Evolutionary conservation across 2,329 filamentous ascomycete genomes (phyloP).

Genomic region (Acrocalymma vagum): DNA sequence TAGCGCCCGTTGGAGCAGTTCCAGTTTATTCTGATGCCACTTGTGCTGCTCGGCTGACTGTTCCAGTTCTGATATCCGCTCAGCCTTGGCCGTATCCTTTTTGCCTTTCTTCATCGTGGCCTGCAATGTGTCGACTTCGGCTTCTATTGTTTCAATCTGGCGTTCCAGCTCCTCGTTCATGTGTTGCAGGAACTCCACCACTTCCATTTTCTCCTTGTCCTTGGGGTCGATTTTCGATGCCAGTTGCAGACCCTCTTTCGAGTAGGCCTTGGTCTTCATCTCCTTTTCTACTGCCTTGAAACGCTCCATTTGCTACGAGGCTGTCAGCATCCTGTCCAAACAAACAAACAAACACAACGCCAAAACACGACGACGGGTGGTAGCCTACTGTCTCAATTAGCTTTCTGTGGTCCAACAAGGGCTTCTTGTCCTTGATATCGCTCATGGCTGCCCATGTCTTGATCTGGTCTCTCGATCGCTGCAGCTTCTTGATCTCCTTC

Average conservation of each 20-base stretch:
- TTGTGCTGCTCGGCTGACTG: conserved; percentile 89
- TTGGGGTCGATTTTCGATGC: conserved; percentile 96
- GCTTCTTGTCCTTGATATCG: conserved; percentile 99
- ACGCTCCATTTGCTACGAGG: conserved; percentile 91
- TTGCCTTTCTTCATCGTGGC: conserved; percentile 95
- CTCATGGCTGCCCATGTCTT: conserved; percentile 99
- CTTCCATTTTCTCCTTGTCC: conserved; percentile 91
- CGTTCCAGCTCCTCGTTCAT: conserved; percentile 94
- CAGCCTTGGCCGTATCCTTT: conserved; percentile 81
- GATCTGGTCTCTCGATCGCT: conserved; percentile 96
- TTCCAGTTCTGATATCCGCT: conserved; percentile 88
- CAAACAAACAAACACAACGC: too few species aligned
- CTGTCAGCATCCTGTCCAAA: conserved; percentile 42
- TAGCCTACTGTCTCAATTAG: conserved; percentile 90
- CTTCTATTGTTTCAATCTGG: conserved; percentile 92
- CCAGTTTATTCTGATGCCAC: conserved; percentile 93
- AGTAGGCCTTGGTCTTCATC: conserved; percentile 99
- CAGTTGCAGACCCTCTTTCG: conserved; percentile 93
- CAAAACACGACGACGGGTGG: conserved; percentile 7
- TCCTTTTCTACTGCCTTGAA: conserved; percentile 99
- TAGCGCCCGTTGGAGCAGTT: conserved; percentile 86
- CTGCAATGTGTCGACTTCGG: conserved; percentile 86
- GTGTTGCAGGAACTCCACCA: conserved; percentile 82
- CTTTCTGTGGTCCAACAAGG: conserved; percentile 90
- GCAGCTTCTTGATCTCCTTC: conserved; percentile 99